A percentile compares a stretch with the other conserved stretches of the same genome.
phyloP scores from a whole-genome alignment of 805 yeast genomes.

The Lachancea dasiensis region DNA sequence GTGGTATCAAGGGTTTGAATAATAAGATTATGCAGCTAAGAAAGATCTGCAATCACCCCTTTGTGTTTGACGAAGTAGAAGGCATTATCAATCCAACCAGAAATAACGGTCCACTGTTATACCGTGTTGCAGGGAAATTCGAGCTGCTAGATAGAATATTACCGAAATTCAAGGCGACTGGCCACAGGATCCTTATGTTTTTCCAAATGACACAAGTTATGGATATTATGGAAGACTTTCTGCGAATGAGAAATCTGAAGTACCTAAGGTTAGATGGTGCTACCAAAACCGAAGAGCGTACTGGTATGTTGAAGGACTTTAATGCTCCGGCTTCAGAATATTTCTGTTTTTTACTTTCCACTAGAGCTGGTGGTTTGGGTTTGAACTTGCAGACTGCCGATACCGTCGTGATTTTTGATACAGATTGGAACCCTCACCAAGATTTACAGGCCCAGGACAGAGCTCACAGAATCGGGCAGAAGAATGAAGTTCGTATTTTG shows the following conservation, averaged over 20 bases:
- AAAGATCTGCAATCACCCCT: constrained; percentile 84
- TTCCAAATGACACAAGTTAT: constrained; percentile 88
- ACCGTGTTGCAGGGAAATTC: constrained; percentile 77
- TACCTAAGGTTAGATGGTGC: constrained; percentile 77
- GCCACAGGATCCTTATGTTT: constrained; percentile 74
- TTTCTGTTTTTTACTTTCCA: constrained; percentile 71
- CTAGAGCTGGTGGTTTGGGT: constrained; percentile 89
- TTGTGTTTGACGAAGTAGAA: constrained; percentile 79
- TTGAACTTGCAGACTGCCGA: constrained; percentile 83
- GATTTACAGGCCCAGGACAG: constrained; percentile 88
- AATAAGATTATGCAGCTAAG: constrained; percentile 81
- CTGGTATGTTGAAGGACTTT: constrained; percentile 62
- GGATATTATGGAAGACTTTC: constrained; percentile 85
- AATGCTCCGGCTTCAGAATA: constrained; percentile 73
- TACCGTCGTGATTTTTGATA: constrained; percentile 78
- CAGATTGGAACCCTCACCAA: constrained; percentile 91
- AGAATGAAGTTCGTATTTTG: constrained; percentile 77
- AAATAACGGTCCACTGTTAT: constrained; percentile 58
- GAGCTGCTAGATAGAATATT: constrained; percentile 69
- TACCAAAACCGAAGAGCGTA: constrained; percentile 81
- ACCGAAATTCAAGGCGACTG: constrained; percentile 67
- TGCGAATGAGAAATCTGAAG: constrained; percentile 58
- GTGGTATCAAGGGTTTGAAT: constrained; percentile 71
- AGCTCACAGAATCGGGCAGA: constrained; percentile 87
- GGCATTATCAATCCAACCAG: constrained; percentile 56